A percentile compares a stretch with the other conserved stretches of the same genome.
Conservation (phyloP, 331 rosid species). For the Pyracantha coccinea region DNA sequence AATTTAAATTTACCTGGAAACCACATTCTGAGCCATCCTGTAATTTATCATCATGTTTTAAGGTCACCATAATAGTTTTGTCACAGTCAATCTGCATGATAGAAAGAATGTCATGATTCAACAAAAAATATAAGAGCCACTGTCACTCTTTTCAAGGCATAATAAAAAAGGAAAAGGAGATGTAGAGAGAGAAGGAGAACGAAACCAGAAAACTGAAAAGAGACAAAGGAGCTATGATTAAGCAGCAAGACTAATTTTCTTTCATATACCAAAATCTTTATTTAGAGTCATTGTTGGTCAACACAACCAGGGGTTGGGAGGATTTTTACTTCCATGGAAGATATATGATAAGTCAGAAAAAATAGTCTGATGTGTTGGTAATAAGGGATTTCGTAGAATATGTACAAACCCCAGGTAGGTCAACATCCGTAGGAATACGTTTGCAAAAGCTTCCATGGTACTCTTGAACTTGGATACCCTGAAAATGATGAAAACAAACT, state of each 20-base stretch:
- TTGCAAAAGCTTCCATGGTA: conserved; percentile 87
- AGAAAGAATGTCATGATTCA: not conserved
- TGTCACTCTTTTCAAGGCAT: not conserved
- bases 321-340: not conserved
- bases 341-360: not conserved
- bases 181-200: not conserved
- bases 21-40: conserved; percentile 98
- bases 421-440: conserved; percentile 95
- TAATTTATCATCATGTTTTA: conserved; percentile 95
- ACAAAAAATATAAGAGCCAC: not conserved
- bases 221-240: not conserved
- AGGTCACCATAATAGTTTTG: conserved; percentile 82
- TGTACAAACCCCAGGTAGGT: conserved; percentile 82
- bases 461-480: conserved; percentile 98
- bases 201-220: not conserved
- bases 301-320: not conserved
- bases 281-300: not conserved
- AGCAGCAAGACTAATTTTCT: not conserved
- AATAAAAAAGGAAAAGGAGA: not conserved
- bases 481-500: conserved; percentile 19
- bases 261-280: not conserved
- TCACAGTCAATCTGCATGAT: conserved; percentile 87
- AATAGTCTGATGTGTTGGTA: not conserved
- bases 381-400: conserved; percentile 13
- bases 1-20: conserved; percentile 65